Evolutionary conservation across 1,139 yeast genomes (phyloP).

Genomic region (Debaryomycetaceae sp.): DNA sequence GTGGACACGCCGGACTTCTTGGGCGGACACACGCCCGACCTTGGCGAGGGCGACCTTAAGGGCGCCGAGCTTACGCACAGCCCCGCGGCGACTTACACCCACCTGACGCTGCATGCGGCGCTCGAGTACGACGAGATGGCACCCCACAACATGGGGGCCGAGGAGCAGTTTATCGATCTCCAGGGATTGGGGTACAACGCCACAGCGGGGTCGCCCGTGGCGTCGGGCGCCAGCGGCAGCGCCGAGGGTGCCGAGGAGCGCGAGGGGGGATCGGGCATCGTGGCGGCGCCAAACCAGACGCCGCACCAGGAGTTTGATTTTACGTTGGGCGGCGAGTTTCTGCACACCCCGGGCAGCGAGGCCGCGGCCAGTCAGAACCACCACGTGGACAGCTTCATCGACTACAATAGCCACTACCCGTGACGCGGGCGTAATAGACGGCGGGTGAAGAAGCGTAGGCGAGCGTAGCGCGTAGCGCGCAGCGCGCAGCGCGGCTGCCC

Average conservation of each 20-base stretch:
- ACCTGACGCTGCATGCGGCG: too few relatives aligned
- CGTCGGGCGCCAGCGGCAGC: too few relatives aligned
- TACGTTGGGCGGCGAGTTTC: constrained; percentile 9
- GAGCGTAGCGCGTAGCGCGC: too few relatives aligned
- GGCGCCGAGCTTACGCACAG: too few relatives aligned
- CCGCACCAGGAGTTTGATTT: constrained; percentile 9
- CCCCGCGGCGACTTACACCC: too few relatives aligned
- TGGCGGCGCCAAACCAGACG: too few relatives aligned
- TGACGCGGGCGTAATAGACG: neutral
- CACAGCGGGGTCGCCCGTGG: too few relatives aligned
- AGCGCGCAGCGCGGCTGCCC: too few relatives aligned
- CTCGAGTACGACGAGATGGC: too few relatives aligned
- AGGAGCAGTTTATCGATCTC: constrained; percentile 5
- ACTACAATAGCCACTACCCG: constrained; percentile 18
- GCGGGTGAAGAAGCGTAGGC: neutral
- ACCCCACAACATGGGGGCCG: constrained; percentile 6
- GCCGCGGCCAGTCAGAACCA: constrained; percentile 10
- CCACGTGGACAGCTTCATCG: constrained; percentile 26
- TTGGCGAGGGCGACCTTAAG: too few relatives aligned
- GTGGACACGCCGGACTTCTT: constrained; percentile 4
- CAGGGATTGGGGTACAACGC: constrained; percentile 7
- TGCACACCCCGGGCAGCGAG: constrained; percentile 9
- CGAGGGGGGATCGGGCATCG: too few relatives aligned
- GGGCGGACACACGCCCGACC: constrained; percentile 1
- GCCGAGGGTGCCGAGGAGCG: too few relatives aligned